Base-by-base conservation (phyloP, 345 rosid species). In the Camelina laxa region DNA sequence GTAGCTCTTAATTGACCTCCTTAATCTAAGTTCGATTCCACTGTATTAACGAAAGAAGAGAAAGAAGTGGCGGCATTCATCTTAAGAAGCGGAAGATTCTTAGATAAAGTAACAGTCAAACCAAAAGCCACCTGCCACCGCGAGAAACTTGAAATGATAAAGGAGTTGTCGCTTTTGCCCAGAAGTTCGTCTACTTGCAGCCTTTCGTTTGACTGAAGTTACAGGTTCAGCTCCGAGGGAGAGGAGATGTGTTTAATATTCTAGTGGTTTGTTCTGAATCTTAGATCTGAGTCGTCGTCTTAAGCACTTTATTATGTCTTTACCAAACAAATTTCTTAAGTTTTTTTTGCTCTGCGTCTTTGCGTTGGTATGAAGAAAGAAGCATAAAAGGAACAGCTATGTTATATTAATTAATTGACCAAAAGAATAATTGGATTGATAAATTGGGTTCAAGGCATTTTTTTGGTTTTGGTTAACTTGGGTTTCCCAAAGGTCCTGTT, bases 11-110 rank as follows among this genome's bases (percentile, higher is more conserved):
- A n/a, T n/a, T n/a, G n/a, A n/a, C n/a, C n/a, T n/a, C n/a, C n/a
- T n/a, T n/a, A n/a, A n/a, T n/a, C n/a, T n/a, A n/a, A n/a, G n/a
- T n/a, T n/a, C n/a, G n/a, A n/a, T n/a, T n/a, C n/a, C n/a, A n/a
- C n/a, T n/a, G n/a, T n/a, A n/a, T n/a, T n/a, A 65, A 55, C 9
- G 2, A 7, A 64, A 9, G 49, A 42, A 44, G 77, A 73, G 65
- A 55, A 31, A 30, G 48, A 63, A 54, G 7, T 65, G 14, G 71
- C 5, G 6, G 48, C 13, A 2, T 64, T 41, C 9, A 31, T 73
- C 77, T 53, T 64, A 44, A 65, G 54, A 33, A 42, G 0, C 19
- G 56, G 45, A 54, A 41, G 51, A 0, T 31, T 55, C 41, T 63
- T 73, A 4, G n/a, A 73, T 21, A 42, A 53, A 17, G 71, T 56